Conservation (phyloP, 139 green algal genomes). For the Volvox reticuliferus region DNA sequence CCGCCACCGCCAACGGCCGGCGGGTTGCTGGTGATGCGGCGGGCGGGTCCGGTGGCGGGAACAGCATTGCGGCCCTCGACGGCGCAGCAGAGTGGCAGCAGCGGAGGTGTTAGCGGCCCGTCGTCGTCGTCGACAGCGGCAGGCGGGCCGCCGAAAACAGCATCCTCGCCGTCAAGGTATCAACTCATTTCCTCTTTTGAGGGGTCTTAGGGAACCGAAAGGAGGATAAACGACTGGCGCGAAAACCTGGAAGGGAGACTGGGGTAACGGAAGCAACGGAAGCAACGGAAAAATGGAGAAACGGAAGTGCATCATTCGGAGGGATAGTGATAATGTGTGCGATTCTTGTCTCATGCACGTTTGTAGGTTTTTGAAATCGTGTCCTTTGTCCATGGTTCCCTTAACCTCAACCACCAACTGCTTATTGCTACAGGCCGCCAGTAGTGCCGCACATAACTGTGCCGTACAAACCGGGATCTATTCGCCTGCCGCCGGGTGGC, state of each 20-base stretch:
- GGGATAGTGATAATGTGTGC: too few relatives aligned
- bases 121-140: neutral
- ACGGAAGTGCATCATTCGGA: too few relatives aligned
- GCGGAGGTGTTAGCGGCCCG: neutral
- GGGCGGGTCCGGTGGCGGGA: neutral
- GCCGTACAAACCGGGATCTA: constrained; percentile 34
- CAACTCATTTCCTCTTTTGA: too few relatives aligned
- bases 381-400: too few relatives aligned
- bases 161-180: neutral
- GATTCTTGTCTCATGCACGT: too few relatives aligned
- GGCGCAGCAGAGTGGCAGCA: neutral
- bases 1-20: neutral
- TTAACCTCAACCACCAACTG: too few relatives aligned
- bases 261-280: too few relatives aligned
- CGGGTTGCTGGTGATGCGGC: constrained; percentile 11
- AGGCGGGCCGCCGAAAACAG: neutral
- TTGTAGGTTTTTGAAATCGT: too few relatives aligned
- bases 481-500: constrained; percentile 15
- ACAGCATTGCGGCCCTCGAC: constrained; percentile 16
- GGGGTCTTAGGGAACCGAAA: too few relatives aligned
- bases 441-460: constrained; percentile 6
- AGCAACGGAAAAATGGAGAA: too few relatives aligned
- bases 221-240: too few relatives aligned
- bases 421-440: neutral
- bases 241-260: too few relatives aligned